phyloP scores from a whole-genome alignment of 129 eudicot genomes.

The Saussurea involucrata region DNA sequence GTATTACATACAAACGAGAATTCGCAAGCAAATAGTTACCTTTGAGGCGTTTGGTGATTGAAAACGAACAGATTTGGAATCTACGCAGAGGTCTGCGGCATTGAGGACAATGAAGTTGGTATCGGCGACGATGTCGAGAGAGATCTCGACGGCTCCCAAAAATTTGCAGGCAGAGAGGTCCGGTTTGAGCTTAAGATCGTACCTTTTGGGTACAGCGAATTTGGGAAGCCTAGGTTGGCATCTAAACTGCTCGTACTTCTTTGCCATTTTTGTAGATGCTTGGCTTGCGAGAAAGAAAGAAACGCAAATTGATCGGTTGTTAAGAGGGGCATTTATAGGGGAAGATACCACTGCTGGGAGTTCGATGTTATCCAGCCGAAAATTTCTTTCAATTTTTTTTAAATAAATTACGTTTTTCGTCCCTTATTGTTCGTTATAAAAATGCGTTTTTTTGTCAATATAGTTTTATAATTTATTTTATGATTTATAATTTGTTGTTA shows the following conservation, averaged over 20 bases:
- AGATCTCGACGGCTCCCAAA: constrained; percentile 69
- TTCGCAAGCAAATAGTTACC: constrained; percentile 26
- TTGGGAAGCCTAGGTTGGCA: constrained; percentile 78
- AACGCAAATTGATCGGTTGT: not conserved
- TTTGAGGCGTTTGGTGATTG: constrained; percentile 30
- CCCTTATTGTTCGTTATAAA: no score
- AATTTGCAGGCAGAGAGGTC: constrained; percentile 71
- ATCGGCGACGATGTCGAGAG: constrained; percentile 62
- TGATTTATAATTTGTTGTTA: no score
- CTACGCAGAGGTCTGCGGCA: constrained; percentile 81
- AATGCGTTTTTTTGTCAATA: no score
- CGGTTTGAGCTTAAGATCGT: constrained; percentile 73
- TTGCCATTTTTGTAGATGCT: constrained; percentile 9
- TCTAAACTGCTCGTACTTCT: constrained; percentile 58
- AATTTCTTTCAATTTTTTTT: no score
- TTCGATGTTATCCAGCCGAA: not conserved
- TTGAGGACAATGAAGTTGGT: constrained; percentile 84
- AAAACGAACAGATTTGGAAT: constrained; percentile 52
- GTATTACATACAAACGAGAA: not conserved
- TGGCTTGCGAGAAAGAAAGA: not conserved
- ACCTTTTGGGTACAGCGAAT: constrained; percentile 69
- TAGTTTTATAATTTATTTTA: no score
- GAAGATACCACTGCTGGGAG: not conserved
- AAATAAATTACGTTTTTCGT: no score
- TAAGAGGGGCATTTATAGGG: not conserved